phyloP scores from a whole-genome alignment of 2,329 filamentous ascomycete genomes.

The Myotisia sp. region DNA sequence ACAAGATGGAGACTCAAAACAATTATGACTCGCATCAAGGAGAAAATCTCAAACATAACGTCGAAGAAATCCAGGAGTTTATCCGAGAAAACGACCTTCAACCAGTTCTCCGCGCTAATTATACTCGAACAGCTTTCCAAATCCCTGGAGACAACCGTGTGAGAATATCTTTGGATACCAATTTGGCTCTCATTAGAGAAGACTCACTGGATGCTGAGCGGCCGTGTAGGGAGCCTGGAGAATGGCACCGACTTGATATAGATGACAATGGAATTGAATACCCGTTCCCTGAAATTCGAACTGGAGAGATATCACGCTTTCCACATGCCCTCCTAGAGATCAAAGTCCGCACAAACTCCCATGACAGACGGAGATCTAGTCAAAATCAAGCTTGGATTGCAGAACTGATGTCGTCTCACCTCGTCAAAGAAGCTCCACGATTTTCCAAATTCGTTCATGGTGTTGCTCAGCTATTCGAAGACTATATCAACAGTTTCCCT shows the following conservation, averaged over 20 bases:
- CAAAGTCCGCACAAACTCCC: conserved; percentile 70
- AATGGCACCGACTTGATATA: conserved; percentile 87
- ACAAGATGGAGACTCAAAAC: conserved; percentile 64
- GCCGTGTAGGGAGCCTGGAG: conserved; percentile 74
- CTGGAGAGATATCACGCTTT: conserved; percentile 82
- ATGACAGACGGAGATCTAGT: conserved; percentile 39
- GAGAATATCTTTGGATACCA: conserved; percentile 82
- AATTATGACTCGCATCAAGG: conserved; percentile 53
- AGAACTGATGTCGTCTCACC: conserved; percentile 81
- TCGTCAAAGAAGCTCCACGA: conserved; percentile 74
- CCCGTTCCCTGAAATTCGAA: conserved; percentile 74
- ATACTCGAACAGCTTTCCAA: conserved; percentile 88
- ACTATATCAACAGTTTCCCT: conserved; percentile 88
- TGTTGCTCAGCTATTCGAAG: conserved; percentile 79
- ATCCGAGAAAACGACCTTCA: conserved; percentile 63
- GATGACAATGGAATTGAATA: conserved; percentile 70
- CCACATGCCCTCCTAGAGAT: conserved; percentile 86
- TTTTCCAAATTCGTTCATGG: conserved; percentile 98
- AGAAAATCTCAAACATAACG: conserved; percentile 54
- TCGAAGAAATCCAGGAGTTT: conserved; percentile 64
- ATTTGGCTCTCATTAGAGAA: conserved; percentile 71
- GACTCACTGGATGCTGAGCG: conserved; percentile 61
- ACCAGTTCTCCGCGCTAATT: conserved; percentile 81
- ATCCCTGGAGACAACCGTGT: conserved; percentile 84
- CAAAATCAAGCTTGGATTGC: conserved; percentile 75